A percentile compares a stretch with the other conserved stretches of the same genome.
Conservation (phyloP, 441 rosid genomes). For the Brassica balearica region DNA sequence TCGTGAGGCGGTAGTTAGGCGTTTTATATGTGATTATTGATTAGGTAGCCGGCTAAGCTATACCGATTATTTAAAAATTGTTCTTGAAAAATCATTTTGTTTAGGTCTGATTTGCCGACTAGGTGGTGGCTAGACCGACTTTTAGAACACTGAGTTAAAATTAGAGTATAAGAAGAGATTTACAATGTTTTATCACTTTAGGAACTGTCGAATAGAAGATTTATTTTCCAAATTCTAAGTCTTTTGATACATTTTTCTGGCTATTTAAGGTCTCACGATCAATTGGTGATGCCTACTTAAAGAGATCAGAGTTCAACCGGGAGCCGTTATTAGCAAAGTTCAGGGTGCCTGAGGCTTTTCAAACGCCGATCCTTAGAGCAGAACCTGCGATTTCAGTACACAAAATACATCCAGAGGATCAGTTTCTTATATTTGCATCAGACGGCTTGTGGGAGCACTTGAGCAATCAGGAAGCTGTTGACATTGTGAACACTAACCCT, state of each 20-base stretch:
- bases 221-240: not conserved
- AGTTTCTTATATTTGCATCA: slow-evolving; percentile 49
- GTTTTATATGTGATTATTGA: too few species aligned
- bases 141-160: not conserved
- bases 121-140: too few species aligned
- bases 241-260: not conserved
- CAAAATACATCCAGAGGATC: slow-evolving; percentile 47
- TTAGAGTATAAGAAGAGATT: slow-evolving; percentile 1
- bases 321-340: slow-evolving; percentile 46
- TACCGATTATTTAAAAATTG: too few species aligned
- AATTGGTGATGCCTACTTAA: slow-evolving; percentile 50
- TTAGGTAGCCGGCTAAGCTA: too few species aligned
- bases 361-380: slow-evolving; percentile 42
- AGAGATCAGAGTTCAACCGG: slow-evolving; percentile 46
- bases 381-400: slow-evolving; percentile 43
- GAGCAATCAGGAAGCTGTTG: slow-evolving; percentile 46
- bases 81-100: too few species aligned
- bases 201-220: not conserved
- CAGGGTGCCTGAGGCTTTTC: slow-evolving; percentile 43
- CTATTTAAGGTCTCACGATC: slow-evolving; percentile 41
- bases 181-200: not conserved
- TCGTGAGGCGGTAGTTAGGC: too few species aligned
- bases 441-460: slow-evolving; percentile 49
- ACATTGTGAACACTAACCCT: slow-evolving; percentile 42
- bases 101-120: too few species aligned